phyloP scores from a whole-genome alignment of 2,329 filamentous ascomycete genomes.

The Pseudopyricularia cyperi region DNA sequence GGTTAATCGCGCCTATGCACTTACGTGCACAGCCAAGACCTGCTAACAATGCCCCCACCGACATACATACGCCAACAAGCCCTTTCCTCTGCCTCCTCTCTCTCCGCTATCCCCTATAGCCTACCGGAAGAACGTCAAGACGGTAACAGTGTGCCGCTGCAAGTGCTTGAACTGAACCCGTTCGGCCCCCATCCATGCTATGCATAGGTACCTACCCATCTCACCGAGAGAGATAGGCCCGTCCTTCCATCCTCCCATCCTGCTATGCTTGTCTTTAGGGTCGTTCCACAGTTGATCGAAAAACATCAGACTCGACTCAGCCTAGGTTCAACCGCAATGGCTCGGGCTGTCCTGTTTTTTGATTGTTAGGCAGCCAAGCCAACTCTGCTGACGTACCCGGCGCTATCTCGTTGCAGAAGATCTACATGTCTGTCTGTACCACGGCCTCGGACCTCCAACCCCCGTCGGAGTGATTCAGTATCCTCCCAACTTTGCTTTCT shows the following conservation, averaged over 20 bases:
- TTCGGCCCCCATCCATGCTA: no score
- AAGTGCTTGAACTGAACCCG: neutral
- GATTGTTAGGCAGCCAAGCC: neutral
- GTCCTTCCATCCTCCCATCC: neutral
- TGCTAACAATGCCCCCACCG: no score
- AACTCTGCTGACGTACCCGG: neutral
- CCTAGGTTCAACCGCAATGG: neutral
- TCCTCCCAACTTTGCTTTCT: neutral
- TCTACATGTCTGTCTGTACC: neutral
- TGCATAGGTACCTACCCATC: neutral
- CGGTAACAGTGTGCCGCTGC: neutral
- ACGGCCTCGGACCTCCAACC: neutral
- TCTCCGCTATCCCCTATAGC: neutral
- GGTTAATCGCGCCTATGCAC: no score
- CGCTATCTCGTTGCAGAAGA: neutral
- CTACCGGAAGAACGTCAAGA: neutral
- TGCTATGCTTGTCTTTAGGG: neutral
- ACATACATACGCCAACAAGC: neutral
- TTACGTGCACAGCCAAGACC: no score
- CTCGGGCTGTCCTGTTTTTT: neutral
- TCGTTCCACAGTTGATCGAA: neutral
- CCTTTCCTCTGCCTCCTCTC: neutral
- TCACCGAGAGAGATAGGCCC: neutral
- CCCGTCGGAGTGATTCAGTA: neutral
- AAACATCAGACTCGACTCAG: neutral